phyloP scores from a whole-genome alignment of 1,284 basidiomycete species.

The Pyrrhoderma noxium region DNA sequence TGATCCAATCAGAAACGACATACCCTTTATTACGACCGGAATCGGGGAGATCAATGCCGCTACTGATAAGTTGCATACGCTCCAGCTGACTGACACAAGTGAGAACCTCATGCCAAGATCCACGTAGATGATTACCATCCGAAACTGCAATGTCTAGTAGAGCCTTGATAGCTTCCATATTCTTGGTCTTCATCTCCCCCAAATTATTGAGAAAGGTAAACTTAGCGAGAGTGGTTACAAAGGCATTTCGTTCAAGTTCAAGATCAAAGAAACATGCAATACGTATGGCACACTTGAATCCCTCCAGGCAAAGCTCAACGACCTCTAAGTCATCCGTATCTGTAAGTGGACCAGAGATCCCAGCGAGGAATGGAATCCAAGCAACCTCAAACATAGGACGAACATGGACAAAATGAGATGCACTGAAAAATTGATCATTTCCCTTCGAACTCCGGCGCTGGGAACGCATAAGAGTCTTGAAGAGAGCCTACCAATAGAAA shows the following conservation, averaged over 20 bases:
- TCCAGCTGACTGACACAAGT: slow-evolving; percentile 96
- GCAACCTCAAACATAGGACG: slow-evolving; percentile 97
- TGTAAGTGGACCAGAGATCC: slow-evolving; percentile 86
- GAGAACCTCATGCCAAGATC: slow-evolving; percentile 93
- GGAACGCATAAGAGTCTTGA: slow-evolving; percentile 83
- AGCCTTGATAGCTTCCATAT: slow-evolving; percentile 96
- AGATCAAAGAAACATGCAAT: slow-evolving; percentile 94
- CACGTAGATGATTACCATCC: slow-evolving; percentile 91
- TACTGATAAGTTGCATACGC: slow-evolving; percentile 93
- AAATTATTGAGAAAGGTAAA: slow-evolving; percentile 96
- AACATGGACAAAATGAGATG: slow-evolving; percentile 91
- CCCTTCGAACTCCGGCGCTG: slow-evolving; percentile 72
- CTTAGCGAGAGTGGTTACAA: slow-evolving; percentile 94
- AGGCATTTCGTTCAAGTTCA: slow-evolving; percentile 92
- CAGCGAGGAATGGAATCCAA: slow-evolving; percentile 95
- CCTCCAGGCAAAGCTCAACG: slow-evolving; percentile 88
- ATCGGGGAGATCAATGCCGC: slow-evolving; percentile 79
- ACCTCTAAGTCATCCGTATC: slow-evolving; percentile 88
- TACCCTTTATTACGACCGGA: slow-evolving; percentile 67
- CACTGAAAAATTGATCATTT: slow-evolving; percentile 87
- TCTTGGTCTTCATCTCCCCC: slow-evolving; percentile 97
- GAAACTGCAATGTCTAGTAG: slow-evolving; percentile 88
- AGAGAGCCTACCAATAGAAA: slow-evolving; percentile 56
- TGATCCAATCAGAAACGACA: slow-evolving; percentile 21
- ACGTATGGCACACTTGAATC: slow-evolving; percentile 88